phyloP scores from a whole-genome alignment of 257 asterid genomes.

The Scutellaria minor region DNA sequence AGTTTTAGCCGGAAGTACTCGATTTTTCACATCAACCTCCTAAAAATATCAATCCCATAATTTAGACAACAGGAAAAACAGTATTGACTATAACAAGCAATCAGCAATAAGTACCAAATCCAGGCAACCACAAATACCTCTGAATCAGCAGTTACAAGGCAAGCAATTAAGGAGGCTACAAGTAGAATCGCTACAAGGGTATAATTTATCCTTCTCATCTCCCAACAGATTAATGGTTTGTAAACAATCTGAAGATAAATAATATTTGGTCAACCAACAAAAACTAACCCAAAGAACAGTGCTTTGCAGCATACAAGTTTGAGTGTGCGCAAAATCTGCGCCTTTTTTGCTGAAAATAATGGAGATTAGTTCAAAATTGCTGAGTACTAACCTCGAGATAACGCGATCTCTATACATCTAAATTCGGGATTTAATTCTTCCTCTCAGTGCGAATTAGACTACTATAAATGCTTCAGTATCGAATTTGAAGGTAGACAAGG shows the following conservation, averaged over 20 bases:
- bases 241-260: conserved; percentile 31
- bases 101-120: conserved; percentile 15
- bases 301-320: neutral
- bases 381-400: conserved; percentile 35
- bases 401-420: conserved; percentile 28
- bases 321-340: conserved; percentile 18
- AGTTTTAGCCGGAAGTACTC: conserved; percentile 22
- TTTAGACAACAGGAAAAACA: conserved; percentile 7
- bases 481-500: neutral
- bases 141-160: conserved; percentile 47
- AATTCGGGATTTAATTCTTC: neutral
- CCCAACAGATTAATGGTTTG: conserved; percentile 13
- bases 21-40: conserved; percentile 39
- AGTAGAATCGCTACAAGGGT: conserved; percentile 41
- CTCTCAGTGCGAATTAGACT: conserved; percentile 8
- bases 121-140: conserved; percentile 49
- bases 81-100: neutral
- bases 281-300: neutral
- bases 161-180: conserved; percentile 44
- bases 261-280: conserved; percentile 29
- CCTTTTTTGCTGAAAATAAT: neutral
- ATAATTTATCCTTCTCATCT: conserved; percentile 47
- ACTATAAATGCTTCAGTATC: neutral
- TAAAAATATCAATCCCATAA: conserved; percentile 35
- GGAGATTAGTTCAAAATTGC: conserved; percentile 12